These are phyloP conservation scores for Sugiyamaella mastotermitis DNA, from an alignment of 805 yeast genomes.

Conservation along the genomic window DNA sequence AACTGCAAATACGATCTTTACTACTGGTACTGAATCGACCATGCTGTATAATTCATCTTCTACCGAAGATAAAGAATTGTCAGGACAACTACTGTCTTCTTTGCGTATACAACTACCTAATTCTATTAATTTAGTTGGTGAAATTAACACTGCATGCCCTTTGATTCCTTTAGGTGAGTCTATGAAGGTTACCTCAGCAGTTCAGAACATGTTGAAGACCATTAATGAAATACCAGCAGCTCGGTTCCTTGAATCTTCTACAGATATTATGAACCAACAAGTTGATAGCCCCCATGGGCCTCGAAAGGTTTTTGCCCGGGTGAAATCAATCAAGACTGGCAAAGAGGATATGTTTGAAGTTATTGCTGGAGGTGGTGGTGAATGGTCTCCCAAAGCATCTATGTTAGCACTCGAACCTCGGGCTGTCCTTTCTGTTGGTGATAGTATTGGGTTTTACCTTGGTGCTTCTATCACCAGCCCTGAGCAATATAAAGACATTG, in stretches of 20 bases:
- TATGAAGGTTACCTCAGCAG: constrained; percentile 42
- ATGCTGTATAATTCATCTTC: constrained; percentile 7
- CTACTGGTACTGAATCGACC: constrained; percentile 21
- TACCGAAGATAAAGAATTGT: not conserved
- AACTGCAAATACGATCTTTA: constrained; percentile 30
- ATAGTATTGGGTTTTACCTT: constrained; percentile 37
- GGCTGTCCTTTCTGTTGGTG: constrained; percentile 42
- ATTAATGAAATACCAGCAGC: constrained; percentile 56
- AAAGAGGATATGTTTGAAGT: constrained; percentile 39
- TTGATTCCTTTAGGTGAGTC: constrained; percentile 15
- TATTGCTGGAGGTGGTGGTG: constrained; percentile 73
- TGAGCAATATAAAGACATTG: constrained; percentile 2
- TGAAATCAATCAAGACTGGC: constrained; percentile 2
- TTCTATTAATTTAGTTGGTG: not conserved
- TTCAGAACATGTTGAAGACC: constrained; percentile 54
- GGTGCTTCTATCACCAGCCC: constrained; percentile 9
- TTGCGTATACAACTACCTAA: not conserved
- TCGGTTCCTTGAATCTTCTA: constrained; percentile 38
- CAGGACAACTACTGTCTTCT: constrained; percentile 6
- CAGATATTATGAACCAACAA: constrained; percentile 16
- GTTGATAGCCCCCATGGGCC: constrained; percentile 13
- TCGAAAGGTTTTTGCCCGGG: constrained; percentile 17
- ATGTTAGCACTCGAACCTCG: constrained; percentile 61
- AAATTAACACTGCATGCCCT: constrained; percentile 9
- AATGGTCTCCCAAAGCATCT: constrained; percentile 66